A percentile compares a stretch with the other conserved stretches of the same genome.
These are phyloP conservation scores for Nakazawaea ishiwadae DNA, from an alignment of 805 yeast genomes.

Conservation along the genomic window DNA sequence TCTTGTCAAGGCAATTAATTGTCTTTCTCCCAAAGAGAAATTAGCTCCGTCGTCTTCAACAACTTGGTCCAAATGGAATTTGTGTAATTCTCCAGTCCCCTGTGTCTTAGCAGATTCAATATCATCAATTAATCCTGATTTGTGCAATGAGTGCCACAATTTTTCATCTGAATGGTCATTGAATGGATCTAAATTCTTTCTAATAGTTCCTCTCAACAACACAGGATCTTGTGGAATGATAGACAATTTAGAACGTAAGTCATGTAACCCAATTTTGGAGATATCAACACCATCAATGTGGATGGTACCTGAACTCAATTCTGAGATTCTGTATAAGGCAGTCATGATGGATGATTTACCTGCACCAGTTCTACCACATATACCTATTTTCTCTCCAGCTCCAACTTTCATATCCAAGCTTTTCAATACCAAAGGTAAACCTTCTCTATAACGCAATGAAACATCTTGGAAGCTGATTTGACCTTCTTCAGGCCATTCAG, in stretches of 20 bases:
- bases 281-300: conserved; percentile 58
- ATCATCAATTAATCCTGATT: conserved; percentile 50
- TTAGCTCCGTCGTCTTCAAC: conserved; percentile 70
- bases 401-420: conserved; percentile 37
- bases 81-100: conserved; percentile 35
- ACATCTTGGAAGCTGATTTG: conserved; percentile 43
- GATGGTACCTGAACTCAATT: conserved; percentile 44
- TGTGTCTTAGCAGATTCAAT: conserved; percentile 30
- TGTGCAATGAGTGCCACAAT: conserved; percentile 56
- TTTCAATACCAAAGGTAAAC: conserved; percentile 54
- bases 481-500: conserved; percentile 51
- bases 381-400: conserved; percentile 69
- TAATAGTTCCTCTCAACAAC: conserved; percentile 52
- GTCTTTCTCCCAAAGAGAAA: conserved; percentile 70
- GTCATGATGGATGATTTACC: conserved; percentile 71
- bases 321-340: conserved; percentile 54
- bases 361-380: conserved; percentile 90
- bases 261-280: conserved; percentile 44
- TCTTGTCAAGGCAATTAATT: conserved; percentile 62
- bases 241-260: conserved; percentile 52
- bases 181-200: conserved; percentile 63
- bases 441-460: conserved; percentile 53
- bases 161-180: conserved; percentile 41
- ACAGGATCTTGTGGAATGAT: conserved; percentile 76
- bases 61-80: conserved; percentile 54